Base-by-base conservation (phyloP, 2,329 filamentous ascomycete species). In the Cladophialophora exuberans region DNA sequence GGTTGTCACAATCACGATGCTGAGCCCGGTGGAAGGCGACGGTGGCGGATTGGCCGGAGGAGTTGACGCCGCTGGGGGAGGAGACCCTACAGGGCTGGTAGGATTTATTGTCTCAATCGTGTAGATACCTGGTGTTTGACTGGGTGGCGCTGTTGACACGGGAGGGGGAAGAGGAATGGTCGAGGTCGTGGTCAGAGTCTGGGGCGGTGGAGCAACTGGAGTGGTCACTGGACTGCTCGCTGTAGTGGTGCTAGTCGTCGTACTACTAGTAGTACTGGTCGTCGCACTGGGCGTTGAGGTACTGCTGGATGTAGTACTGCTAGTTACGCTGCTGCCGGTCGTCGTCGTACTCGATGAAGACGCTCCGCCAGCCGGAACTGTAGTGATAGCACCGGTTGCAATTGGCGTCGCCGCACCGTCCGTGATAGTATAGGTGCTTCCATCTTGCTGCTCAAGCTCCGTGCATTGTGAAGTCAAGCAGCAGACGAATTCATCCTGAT, bases 1-100 rank as follows among this genome's bases (percentile, higher is more conserved):
- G 6, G 50, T 46, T 17, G 31, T 46, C 15, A 52, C 50, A 45
- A 46, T 39, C 3, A 52, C 41, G 4, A 46, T 17, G 31, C 50
- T 41, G 35, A 17, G 38, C n/a, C 20, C 13, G 33, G 33, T 11
- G 33, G 17, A 36, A 9, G 6, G 11, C 18, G 17, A 11, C 13
- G 38, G 2, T 5, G 38, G 28, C n/a, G 35, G 35, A 17, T 18
- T 38, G 15, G 15, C 5, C 4, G 6, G 17, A 17, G 35, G n/a
- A 3, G 35, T 7, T 10, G 35, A 10, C 17, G 10, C 13, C 10
- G 35, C 10, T 7, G 9, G 35, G 15, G 35, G 35, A 39, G 18
- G 36, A 41, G 38, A 22, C n/a, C n/a, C n/a, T n/a, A n/a, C n/a
- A 22, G 38, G 25, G 20, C 38, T 41, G 17, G n/a, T n/a, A n/a